Percentiles rank a stretch among this genome's conserved stretches.
Evolutionary conservation across 306 rosid genomes (phyloP).

Genomic region (Astragalus membranaceus): DNA sequence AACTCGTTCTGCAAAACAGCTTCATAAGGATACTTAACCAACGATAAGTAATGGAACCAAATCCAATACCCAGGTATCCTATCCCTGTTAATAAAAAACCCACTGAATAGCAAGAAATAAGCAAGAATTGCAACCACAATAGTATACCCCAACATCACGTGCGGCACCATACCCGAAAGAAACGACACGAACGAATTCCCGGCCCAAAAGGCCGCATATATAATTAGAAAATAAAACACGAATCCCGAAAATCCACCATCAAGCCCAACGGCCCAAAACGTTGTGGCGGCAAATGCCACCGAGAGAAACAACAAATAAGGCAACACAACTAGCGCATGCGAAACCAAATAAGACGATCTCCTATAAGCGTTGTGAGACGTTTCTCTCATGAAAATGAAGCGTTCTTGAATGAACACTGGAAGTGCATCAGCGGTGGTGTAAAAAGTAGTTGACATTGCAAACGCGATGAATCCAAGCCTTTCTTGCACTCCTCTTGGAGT

Average conservation of each 20-base stretch:
- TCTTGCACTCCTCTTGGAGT: slow-evolving; percentile 82
- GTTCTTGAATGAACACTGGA: slow-evolving; percentile 85
- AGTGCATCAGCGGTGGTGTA: slow-evolving; percentile 93
- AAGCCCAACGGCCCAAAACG: slow-evolving; percentile 93
- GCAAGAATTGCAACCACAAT: slow-evolving; percentile 84
- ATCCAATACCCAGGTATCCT: slow-evolving; percentile 84
- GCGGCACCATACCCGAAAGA: slow-evolving; percentile 88
- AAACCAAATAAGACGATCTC: slow-evolving; percentile 62
- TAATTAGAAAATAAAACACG: slow-evolving; percentile 55
- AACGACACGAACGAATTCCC: slow-evolving; percentile 89
- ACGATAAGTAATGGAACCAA: slow-evolving; percentile 85
- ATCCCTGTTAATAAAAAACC: slow-evolving; percentile 79
- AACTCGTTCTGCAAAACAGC: slow-evolving; percentile 81
- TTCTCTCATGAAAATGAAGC: slow-evolving; percentile 89
- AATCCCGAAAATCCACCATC: slow-evolving; percentile 69
- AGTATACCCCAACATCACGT: slow-evolving; percentile 86
- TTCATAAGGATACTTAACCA: slow-evolving; percentile 83
- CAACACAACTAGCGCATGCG: slow-evolving; percentile 49
- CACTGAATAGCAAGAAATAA: slow-evolving; percentile 84
- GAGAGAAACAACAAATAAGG: slow-evolving; percentile 60
- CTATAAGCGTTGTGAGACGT: slow-evolving; percentile 85
- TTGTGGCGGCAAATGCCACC: slow-evolving; percentile 42
- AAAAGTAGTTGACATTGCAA: slow-evolving; percentile 97
- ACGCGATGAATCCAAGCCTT: slow-evolving; percentile 82
- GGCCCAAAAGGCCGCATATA: slow-evolving; percentile 79